Evolutionary conservation across 1,284 basidiomycete species (phyloP).

Genomic region (Meira miltonrushii): DNA sequence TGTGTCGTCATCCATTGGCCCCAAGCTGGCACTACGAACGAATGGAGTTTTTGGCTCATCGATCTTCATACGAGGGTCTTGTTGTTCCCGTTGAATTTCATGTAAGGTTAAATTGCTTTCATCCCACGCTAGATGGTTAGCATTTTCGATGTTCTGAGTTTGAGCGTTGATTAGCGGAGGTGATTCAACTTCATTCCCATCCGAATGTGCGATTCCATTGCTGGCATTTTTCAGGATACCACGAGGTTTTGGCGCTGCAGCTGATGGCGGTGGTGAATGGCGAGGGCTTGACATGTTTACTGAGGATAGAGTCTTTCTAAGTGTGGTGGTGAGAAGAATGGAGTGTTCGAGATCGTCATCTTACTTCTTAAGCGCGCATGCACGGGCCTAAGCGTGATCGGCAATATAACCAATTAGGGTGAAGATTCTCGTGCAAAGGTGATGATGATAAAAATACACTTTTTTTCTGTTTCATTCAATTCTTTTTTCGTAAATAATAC

Average conservation of each 20-base stretch:
- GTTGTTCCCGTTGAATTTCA: slow-evolving; percentile 44
- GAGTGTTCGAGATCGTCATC: too few relatives aligned
- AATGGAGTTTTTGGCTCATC: slow-evolving; percentile 53
- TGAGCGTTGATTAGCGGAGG: neutral
- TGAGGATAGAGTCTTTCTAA: too few relatives aligned
- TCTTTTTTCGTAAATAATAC: slow-evolving; percentile 39
- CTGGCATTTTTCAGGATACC: slow-evolving; percentile 49
- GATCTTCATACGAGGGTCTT: slow-evolving; percentile 49
- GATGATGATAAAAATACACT: neutral
- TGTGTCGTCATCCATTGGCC: slow-evolving; percentile 36
- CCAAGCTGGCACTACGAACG: slow-evolving; percentile 35
- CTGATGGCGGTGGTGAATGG: slow-evolving; percentile 44
- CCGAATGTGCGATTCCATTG: slow-evolving; percentile 12
- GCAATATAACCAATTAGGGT: too few relatives aligned
- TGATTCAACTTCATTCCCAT: neutral
- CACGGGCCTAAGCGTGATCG: too few relatives aligned
- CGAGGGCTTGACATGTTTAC: slow-evolving; percentile 15
- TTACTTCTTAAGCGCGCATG: too few relatives aligned
- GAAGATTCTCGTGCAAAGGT: too few relatives aligned
- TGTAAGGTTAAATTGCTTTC: slow-evolving; percentile 48
- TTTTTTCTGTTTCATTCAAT: slow-evolving; percentile 21
- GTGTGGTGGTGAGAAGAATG: too few relatives aligned
- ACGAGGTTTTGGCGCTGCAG: slow-evolving; percentile 41
- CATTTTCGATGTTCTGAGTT: neutral
- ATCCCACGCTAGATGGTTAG: slow-evolving; percentile 42